Evolutionary conservation across 495 filamentous ascomycete species (phyloP), one percentile per base, ranked within the genome.

Genomic region (Evansstolkia leycettana): DNA sequence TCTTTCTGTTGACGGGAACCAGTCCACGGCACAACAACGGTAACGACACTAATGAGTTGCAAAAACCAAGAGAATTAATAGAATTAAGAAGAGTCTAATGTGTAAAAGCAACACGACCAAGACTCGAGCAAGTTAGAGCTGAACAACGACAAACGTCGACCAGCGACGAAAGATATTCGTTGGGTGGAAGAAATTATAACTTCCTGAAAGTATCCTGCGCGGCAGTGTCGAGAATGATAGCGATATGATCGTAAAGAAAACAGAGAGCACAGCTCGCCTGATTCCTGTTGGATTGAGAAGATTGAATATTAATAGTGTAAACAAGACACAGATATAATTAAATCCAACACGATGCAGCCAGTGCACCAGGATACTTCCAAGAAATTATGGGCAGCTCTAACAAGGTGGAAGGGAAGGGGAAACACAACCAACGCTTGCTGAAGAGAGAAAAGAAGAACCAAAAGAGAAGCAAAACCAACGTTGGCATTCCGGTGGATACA

Each of bases 391-490:
- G 51, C 61, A 81, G 70, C 69, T 78, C 70, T 65, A 67, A 62
- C 62, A 58, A 72, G 31, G 7, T 9, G 7, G 7, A 33, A 18
- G 16, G 15, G 17, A 15, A 24, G 24, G 17, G 17, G 14, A 16
- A 5, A 31, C 15, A 31, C 29, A 8, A 75, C 76, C 75, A 75
- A 63, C 68, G 69, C 80, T 83, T 82, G 80, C 80, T 78, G 73
- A 67, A 71, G 77, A 78, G 64, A 67, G 47, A 54, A 72, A 46
- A 46, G 40, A 57, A 56, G 47, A 41, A 38, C 20, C 13, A 43
- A 45, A 46, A 47, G 34, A 54, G 43, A 45, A 19, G 14, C 3
- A 33, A 7, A 3, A n/a, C 5, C 28, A 29, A n/a, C 4, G 12
- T 23, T 23, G 20, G 5, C 20, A 23, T 23, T 9, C 9, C 20